Evolutionary conservation across 768 basidiomycete genomes (phyloP), one percentile per base, ranked within the genome.

Genomic region (Hericium erinaceus): DNA sequence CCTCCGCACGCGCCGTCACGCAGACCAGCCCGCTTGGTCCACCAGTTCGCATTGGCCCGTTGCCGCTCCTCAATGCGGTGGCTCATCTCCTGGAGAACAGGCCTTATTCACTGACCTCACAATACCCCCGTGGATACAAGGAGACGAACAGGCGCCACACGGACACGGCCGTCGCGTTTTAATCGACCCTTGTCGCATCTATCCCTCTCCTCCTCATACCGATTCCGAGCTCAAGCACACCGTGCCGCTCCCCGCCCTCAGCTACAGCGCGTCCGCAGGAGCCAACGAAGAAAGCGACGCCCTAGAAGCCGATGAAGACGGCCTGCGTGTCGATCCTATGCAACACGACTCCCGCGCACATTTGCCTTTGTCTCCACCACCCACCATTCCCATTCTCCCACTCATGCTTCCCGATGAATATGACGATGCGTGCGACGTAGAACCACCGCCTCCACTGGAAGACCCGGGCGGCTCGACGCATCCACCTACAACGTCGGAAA

Each of bases 181-280:
- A 13, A 46, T 48, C 7, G 38, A 55, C 13, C 57, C 57, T 41
- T 49, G 60, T 28, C 60, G 54, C 54, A 50, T 63, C 53, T 58
- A 59, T 46, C 61, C 61, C 28, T 63, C 63, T 11, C 63, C 63
- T 6, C 62, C 63, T 26, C 56, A 54, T 11, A 64, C 62, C 40
- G 58, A 58, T 33, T 64, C 61, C 22, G 63, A 63, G 50, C 63
- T 56, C 48, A 64, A 64, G 53, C 63, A 60, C 52, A 64, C 62
- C 12, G 62, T 64, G 37, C 63, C 61, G 2, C 57, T 64, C 26
- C 63, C 63, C 44, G 22, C n/a, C 16, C n/a, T 22, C 44, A 46
- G 5, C 44, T 22, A 33, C 33, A 33, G 33, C 33, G 33, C 33
- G 9, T 33, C 33, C 9, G 7, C 33, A 33, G 4, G 33, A 33